Evolutionary conservation across 2,329 filamentous ascomycete species (phyloP), one percentile per base, ranked within the genome.

Genomic region (Aspergillus flavus): DNA sequence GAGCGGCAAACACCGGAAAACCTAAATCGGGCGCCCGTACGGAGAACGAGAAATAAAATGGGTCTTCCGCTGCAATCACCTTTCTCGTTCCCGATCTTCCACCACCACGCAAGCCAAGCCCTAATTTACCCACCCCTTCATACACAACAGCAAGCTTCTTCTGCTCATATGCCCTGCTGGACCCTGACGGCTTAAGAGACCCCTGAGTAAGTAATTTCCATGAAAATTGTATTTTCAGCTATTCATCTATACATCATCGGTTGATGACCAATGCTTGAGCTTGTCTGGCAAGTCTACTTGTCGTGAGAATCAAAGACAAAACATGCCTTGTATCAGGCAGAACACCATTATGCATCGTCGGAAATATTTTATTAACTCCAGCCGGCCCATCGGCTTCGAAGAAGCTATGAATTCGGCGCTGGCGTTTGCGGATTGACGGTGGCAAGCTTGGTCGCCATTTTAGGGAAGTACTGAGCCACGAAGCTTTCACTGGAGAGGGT

Each of bases 401-500:
- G 48, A 52, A 21, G 19, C 48, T 52, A 52, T n/a, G 48, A n/a
- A n/a, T n/a, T 34, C 19, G 19, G 28, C 10, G 28, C n/a, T 12
- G 28, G 12, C 3, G 43, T 7, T 48, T 28, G 36, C 21, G 41
- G 36, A 21, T 34, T 26, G n/a, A 67, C 58, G 16, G 64, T 67
- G 45, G 78, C 75, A 34, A 85, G 80, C 76, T 85, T 87, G 39
- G 78, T 72, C 71, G 91, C 84, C 83, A 94, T 89, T 73, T 86
- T 88, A 23, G 84, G 80, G 75, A 94, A 93, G 77, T 93, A 94
- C 72, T 91, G 86, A 64, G 91, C 87, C 59, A 93, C 88, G 71
- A 94, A 91, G 19, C 89, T 89, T 79, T 94, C 91, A 30, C 88
- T 90, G 59, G 32, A 57, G 48, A 61, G 21, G 16, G 41, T 60